Evolutionary conservation across 2,329 filamentous ascomycete genomes (phyloP).

Genomic region (Clonostachys sp.): DNA sequence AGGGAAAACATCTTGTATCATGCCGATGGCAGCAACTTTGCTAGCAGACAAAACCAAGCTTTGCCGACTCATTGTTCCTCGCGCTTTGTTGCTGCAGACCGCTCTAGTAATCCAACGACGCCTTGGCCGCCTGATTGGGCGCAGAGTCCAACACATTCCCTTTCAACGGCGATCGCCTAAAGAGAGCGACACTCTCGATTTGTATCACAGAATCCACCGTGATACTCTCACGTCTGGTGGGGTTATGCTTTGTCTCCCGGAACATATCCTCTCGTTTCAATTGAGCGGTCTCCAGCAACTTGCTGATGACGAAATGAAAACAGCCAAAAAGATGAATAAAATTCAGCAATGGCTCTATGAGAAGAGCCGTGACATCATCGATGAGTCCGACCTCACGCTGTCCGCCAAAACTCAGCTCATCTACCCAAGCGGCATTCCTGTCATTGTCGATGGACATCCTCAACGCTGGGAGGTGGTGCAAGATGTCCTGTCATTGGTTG

Average conservation of each 20-base stretch:
- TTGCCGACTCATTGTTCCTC: conserved; percentile 55
- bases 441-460: conserved; percentile 41
- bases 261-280: conserved; percentile 58
- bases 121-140: conserved; percentile 43
- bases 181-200: conserved; percentile 30
- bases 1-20: conserved; percentile 66
- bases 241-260: conserved; percentile 54
- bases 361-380: conserved; percentile 50
- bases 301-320: conserved; percentile 9
- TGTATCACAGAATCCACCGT: conserved; percentile 17
- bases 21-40: conserved; percentile 54
- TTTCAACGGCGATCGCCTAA: conserved; percentile 40
- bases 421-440: conserved; percentile 53
- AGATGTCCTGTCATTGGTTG: conserved; percentile 23
- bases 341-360: conserved; percentile 42
- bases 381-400: conserved; percentile 60
- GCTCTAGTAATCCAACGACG: conserved; percentile 49
- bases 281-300: conserved; percentile 47
- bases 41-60: conserved; percentile 46
- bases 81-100: conserved; percentile 50
- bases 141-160: conserved; percentile 49
- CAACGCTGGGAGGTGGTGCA: conserved; percentile 44
- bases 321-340: conserved; percentile 41
- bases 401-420: conserved; percentile 54
- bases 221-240: conserved; percentile 40